These are phyloP conservation scores for Dimocarpus longan DNA, from an alignment of 345 rosid species.

Conservation along the genomic window DNA sequence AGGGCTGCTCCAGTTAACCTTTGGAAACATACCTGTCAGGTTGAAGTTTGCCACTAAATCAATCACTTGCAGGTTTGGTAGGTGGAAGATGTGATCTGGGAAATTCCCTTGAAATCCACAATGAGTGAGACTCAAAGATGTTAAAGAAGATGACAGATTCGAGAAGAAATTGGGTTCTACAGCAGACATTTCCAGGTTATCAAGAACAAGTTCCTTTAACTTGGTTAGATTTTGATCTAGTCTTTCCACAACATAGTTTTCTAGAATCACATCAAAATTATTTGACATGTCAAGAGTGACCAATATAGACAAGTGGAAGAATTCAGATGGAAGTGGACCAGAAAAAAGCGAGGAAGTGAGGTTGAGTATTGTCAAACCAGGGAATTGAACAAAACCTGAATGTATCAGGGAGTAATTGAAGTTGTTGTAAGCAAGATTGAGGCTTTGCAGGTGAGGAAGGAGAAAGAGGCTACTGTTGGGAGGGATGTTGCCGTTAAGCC, in stretches of 20 bases:
- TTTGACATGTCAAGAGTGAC: conserved; percentile 25
- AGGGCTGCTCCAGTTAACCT: conserved; percentile 8
- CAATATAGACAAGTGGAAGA: conserved; percentile 16
- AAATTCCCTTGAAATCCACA: conserved; percentile 6
- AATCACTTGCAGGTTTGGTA: not conserved
- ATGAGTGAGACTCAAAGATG: not conserved
- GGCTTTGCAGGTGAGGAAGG: conserved; percentile 23
- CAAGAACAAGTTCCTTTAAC: conserved; percentile 10
- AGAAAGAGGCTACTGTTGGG: conserved; percentile 27
- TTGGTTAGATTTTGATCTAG: conserved; percentile 17
- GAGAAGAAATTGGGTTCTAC: not conserved
- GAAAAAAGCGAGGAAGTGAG: not conserved
- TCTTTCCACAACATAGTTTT: not conserved
- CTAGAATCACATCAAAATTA: not conserved
- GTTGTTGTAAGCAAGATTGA: conserved; percentile 31
- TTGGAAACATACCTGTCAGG: conserved; percentile 13
- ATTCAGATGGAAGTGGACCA: conserved; percentile 10
- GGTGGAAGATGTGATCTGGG: conserved; percentile 15
- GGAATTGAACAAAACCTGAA: conserved; percentile 7
- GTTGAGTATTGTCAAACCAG: conserved; percentile 15
- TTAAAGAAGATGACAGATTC: conserved; percentile 20
- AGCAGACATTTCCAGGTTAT: not conserved
- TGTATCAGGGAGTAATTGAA: conserved; percentile 9
- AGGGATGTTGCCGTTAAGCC: conserved; percentile 1
- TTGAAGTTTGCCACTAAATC: not conserved